A percentile compares a stretch with the other conserved stretches of the same genome.
Evolutionary conservation across 495 filamentous ascomycete genomes (phyloP).

Genomic region (Daldinia childiae): DNA sequence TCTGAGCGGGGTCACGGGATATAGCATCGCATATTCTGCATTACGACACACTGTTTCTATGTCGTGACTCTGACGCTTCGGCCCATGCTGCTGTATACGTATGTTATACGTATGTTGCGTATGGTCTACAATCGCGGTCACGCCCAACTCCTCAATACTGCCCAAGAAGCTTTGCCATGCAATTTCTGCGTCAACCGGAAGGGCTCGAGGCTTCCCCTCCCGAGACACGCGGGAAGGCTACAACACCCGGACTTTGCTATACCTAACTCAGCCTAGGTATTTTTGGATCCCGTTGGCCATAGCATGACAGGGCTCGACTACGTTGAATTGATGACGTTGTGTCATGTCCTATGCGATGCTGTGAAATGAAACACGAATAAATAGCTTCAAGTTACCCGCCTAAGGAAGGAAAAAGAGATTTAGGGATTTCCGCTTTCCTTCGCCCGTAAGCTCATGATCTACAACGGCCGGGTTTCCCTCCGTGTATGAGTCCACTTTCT

Average conservation of each 20-base stretch:
- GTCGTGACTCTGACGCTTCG: conserved; percentile 27
- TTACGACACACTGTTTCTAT: conserved; percentile 37
- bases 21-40: conserved; percentile 32
- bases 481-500: not conserved
- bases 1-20: conserved; percentile 34
- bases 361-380: conserved; percentile 35
- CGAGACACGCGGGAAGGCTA: conserved; percentile 40
- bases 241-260: conserved; percentile 24
- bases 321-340: conserved; percentile 35
- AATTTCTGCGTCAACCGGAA: conserved; percentile 24
- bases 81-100: conserved; percentile 18
- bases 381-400: conserved; percentile 22
- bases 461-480: not conserved
- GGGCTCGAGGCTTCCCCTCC: conserved; percentile 30
- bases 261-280: conserved; percentile 8
- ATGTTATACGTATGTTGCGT: not conserved
- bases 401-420: conserved; percentile 1
- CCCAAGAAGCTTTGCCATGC: conserved; percentile 32
- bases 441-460: conserved; percentile 6
- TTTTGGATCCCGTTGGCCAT: conserved; percentile 16
- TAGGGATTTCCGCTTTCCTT: conserved; percentile 16
- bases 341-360: conserved; percentile 27
- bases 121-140: not conserved
- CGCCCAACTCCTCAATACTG: conserved; percentile 19
- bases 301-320: conserved; percentile 17